Base-by-base conservation (phyloP, 805 yeast species). In the Barnettozyma wickerhamii region DNA sequence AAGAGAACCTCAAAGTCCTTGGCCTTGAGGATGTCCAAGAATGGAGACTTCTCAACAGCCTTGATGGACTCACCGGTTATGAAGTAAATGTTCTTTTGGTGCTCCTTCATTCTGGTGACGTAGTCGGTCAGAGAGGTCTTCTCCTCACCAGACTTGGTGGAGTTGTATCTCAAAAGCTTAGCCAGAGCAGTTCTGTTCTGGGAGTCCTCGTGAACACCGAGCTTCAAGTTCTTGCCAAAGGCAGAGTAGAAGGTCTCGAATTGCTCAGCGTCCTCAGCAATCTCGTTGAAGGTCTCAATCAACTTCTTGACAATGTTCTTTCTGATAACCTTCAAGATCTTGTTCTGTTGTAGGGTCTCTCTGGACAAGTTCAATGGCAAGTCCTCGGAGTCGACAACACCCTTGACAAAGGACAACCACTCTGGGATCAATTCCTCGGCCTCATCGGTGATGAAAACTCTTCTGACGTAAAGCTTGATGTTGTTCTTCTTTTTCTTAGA, bases 301-400 rank as follows among this genome's bases (percentile, higher is more conserved):
- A 91, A 75, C 75, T 93, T 91, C 90, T 93, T 93, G 70, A 93
- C 95, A 64, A 93, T 84, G 81, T 93, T 93, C 91, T 93, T 93
- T 79, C 95, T 89, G 68, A 93, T 93, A 52, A 93, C 99, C 85
- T 93, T 93, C 74, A 93, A 81, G 71, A 93, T 93, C 87, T 93
- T 93, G 88, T 93, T 93, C 77, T 93, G 99, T 77, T 93, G 99
- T 66, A 93, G 81, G 85, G 95, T 85, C 77, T 93, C 99, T 86
- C 99, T 91, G 60, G 99, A 93, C 75, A 93, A 80, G 91, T 93
- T 93, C 72, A 93, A 84, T 71, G 99, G 99, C 71, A 93, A 79
- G 74, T 93, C 99, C 77, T 93, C 98, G 58, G 97, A 88, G 76
- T 93, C 99, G 52, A 93, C 99, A 70, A 93, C 99, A 83, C 99